Percentiles rank a stretch among this genome's conserved stretches.
These are phyloP conservation scores for Friedmanniomyces simplex DNA, from an alignment of 495 filamentous ascomycete genomes.

Conservation along the genomic window DNA sequence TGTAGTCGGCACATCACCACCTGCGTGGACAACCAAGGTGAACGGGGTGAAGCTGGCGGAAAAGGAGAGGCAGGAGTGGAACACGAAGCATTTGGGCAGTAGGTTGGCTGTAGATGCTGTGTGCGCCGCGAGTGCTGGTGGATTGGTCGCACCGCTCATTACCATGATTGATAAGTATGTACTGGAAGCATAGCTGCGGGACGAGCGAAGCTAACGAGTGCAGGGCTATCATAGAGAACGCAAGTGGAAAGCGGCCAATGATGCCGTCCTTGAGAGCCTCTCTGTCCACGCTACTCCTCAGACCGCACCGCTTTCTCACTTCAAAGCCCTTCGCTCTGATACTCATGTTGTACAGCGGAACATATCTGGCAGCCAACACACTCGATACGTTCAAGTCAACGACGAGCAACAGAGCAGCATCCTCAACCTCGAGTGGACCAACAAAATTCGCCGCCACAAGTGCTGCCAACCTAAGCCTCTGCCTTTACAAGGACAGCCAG, in stretches of 20 bases:
- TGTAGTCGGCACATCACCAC: conserved; percentile 4
- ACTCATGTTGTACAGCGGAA: conserved; percentile 76
- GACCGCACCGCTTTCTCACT: conserved; percentile 62
- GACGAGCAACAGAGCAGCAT: conserved; percentile 42
- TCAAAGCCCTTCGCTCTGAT: conserved; percentile 79
- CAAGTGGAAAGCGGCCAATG: conserved; percentile 70
- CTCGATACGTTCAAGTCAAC: conserved; percentile 75
- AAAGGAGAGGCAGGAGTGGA: conserved; percentile 45
- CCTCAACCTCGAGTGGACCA: conserved; percentile 57
- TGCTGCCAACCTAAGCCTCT: conserved; percentile 78
- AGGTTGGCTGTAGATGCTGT: conserved; percentile 62
- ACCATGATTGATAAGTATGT: conserved; percentile 81
- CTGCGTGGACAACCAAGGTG: neutral
- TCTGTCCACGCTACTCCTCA: conserved; percentile 50
- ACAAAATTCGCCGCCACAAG: conserved; percentile 75
- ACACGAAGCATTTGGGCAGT: conserved; percentile 59
- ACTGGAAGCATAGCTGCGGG: neutral
- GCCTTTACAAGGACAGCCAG: conserved; percentile 84
- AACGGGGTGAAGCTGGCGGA: conserved; percentile 1
- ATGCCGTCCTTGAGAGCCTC: conserved; percentile 53
- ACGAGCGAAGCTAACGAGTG: neutral
- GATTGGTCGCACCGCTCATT: conserved; percentile 75
- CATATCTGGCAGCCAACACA: conserved; percentile 81
- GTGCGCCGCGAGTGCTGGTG: conserved; percentile 68
- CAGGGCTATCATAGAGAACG: conserved; percentile 92